Conservation (phyloP, 2,329 filamentous ascomycete genomes). For the Laburnicola sp. region DNA sequence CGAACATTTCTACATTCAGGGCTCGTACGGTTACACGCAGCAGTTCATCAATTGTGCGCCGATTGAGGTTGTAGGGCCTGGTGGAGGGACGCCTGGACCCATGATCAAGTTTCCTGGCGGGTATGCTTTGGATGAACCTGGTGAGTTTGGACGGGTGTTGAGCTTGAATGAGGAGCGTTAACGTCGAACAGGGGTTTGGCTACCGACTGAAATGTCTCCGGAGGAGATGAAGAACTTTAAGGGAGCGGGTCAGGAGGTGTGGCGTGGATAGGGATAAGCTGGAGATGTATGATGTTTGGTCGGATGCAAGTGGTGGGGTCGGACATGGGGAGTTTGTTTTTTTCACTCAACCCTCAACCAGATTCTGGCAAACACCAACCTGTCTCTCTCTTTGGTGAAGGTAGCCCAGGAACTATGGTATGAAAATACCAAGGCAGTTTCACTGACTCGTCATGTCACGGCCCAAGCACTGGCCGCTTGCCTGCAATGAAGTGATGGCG, state of each 20-base stretch:
- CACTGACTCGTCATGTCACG: too few species aligned
- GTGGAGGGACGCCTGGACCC: constrained; percentile 47
- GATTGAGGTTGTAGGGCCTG: constrained; percentile 12
- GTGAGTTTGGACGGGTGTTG: neutral
- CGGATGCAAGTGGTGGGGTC: too few species aligned
- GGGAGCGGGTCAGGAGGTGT: constrained; percentile 3
- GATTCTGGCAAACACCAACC: too few species aligned
- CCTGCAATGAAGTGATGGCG: too few species aligned
- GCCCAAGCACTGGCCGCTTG: too few species aligned
- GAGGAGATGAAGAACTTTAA: constrained; percentile 4
- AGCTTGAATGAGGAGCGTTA: neutral
- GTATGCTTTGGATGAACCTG: constrained; percentile 41
- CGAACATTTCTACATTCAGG: constrained; percentile 12
- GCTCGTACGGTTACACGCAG: constrained; percentile 42
- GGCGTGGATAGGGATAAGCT: constrained; percentile 1
- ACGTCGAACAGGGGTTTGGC: neutral
- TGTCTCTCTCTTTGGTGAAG: too few species aligned
- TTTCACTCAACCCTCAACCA: too few species aligned
- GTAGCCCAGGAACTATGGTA: too few species aligned
- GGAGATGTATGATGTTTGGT: too few species aligned
- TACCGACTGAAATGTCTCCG: neutral
- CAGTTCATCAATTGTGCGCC: constrained; percentile 22
- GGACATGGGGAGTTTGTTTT: too few species aligned
- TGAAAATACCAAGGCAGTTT: too few species aligned
- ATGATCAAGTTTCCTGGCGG: constrained; percentile 52